Evolutionary conservation across 75 land plant species (phyloP).

Genomic region (Adiantum capillusveneris): DNA sequence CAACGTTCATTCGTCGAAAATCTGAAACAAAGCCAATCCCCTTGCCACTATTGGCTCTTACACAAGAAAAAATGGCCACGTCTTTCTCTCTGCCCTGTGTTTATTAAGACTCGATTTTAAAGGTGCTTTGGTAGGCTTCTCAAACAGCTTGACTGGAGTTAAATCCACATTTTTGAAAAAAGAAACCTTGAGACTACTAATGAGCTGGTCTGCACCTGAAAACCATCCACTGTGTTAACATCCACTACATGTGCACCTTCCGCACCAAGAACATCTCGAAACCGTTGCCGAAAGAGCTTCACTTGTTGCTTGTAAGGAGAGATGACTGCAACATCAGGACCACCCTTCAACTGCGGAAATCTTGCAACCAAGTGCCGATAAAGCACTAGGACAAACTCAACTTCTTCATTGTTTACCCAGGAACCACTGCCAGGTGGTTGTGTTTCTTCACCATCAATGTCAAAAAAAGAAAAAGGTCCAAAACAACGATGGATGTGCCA

Average conservation of each 20-base stretch:
- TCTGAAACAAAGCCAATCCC: conserved; percentile 93
- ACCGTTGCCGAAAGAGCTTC: conserved; percentile 48
- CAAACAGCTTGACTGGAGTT: no score
- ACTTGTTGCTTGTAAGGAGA: conserved; percentile 92
- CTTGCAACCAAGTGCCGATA: conserved; percentile 48
- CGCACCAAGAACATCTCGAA: conserved; percentile 44
- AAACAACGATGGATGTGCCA: conserved; percentile 88
- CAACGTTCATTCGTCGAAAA: conserved; percentile 94
- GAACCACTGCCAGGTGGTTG: conserved; percentile 78
- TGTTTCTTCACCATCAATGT: conserved; percentile 69
- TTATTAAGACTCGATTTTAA: not conserved
- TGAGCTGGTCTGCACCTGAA: conserved; percentile 90
- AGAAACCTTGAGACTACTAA: no score
- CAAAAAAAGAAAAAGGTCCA: conserved; percentile 95
- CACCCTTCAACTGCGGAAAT: conserved; percentile 62
- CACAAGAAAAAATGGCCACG: conserved; percentile 91
- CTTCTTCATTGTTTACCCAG: conserved; percentile 77
- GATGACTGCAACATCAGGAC: conserved; percentile 65
- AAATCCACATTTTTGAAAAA: no score
- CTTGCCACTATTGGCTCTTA: conserved; percentile 55
- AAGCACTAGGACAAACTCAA: conserved; percentile 60
- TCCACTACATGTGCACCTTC: conserved; percentile 61
- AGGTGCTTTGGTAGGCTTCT: no score
- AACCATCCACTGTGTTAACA: conserved; percentile 90
- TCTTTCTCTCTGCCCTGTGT: conserved; percentile 90